Evolutionary conservation across 257 asterid species (phyloP).

Genomic region (Solanum bulbocastanum): DNA sequence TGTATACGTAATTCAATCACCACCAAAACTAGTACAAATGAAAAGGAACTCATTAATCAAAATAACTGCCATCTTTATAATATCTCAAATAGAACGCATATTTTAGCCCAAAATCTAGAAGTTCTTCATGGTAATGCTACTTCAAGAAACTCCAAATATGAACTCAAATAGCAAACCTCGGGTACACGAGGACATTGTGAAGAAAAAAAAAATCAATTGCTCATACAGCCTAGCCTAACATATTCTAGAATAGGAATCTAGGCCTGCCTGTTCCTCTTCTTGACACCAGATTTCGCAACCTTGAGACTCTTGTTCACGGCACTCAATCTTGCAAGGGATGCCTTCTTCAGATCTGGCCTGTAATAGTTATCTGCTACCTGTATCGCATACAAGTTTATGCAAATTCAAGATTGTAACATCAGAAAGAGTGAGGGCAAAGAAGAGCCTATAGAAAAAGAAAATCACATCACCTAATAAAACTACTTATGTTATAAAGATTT

Average conservation of each 20-base stretch:
- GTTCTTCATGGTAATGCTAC: neutral
- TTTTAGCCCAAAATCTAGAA: neutral
- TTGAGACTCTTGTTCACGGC: constrained; percentile 73
- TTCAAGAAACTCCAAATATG: neutral
- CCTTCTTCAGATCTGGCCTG: constrained; percentile 84
- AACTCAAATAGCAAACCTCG: neutral
- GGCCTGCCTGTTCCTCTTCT: constrained; percentile 85
- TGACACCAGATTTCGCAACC: constrained; percentile 76
- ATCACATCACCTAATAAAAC: neutral
- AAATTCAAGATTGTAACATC: neutral
- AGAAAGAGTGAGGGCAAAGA: neutral
- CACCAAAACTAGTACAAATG: too few relatives aligned
- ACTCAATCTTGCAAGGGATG: constrained; percentile 83
- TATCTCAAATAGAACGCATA: neutral
- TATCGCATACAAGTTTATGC: neutral
- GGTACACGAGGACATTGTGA: neutral
- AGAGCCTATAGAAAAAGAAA: too few relatives aligned
- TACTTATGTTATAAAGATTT: neutral
- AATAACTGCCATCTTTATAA: neutral
- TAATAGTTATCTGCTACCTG: constrained; percentile 74
- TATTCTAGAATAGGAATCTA: neutral
- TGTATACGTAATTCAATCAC: too few relatives aligned
- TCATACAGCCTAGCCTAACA: neutral
- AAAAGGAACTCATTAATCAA: neutral
- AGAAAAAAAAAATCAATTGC: neutral